Base-by-base conservation (phyloP, 495 filamentous ascomycete species). In the Cercophora samala region DNA sequence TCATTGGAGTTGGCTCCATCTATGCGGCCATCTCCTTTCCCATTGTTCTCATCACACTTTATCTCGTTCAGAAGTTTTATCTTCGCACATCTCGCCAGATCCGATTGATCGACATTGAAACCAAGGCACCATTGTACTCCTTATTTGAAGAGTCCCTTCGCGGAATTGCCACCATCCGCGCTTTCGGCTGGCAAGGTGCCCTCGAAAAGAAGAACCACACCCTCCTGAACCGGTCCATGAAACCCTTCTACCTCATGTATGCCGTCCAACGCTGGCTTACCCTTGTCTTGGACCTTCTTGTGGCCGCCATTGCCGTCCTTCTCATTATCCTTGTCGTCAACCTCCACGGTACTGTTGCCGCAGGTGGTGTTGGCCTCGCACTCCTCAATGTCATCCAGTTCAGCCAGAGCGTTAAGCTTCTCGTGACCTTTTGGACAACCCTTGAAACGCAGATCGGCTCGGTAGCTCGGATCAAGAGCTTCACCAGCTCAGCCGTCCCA, bases 41-140 rank as follows among this genome's bases (percentile, higher is more conserved):
- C 19, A 60, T 75, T 21, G 69, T 74, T 46, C 51, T 73, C 1
- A 2, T 68, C 8, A 71, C 78, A 18, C 64, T 87, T 5, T 89
- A 83, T 65, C 21, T 84, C 32, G 79, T 90, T 5, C 86, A 89
- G 68, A 85, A 84, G 65, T 77, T 84, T 60, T 91, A 91, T 64
- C 80, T 91, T 18, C 82, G 86, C 22, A 91, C 88, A 5, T 89
- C 87, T 1, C 83, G 87, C 4, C 87, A 89, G 68, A 74, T 91
- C 11, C 84, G 88, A 55, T 79, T 87, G 59, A 76, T 91, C 52
- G 88, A 90, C 52, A 77, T 89, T 18, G 87, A 89, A 74, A 79
- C 84, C 24, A 88, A 89, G 72, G 81, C 87, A 3, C 84, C 87
- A 1, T 74, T 90, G 4, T 89, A 85, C 67, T 83, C 86, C 0